phyloP scores from a whole-genome alignment of 805 yeast species.

The Lipomyces sp. region DNA sequence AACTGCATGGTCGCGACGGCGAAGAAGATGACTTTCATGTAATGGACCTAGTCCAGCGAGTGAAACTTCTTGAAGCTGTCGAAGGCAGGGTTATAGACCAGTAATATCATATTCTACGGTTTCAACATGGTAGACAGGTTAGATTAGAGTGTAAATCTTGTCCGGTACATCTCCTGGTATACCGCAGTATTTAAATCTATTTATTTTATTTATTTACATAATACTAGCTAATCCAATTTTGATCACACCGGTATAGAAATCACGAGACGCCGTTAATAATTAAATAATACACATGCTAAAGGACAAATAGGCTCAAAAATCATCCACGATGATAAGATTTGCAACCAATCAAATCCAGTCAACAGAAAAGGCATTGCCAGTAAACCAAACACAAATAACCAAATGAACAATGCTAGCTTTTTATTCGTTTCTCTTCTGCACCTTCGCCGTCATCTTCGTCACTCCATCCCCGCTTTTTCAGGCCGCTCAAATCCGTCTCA shows the following conservation, averaged over 20 bases:
- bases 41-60: conserved; percentile 21
- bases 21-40: conserved; percentile 26
- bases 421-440: conserved; percentile 19
- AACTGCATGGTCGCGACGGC: conserved; percentile 39
- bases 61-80: conserved; percentile 12
- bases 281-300: background rate
- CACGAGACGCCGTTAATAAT: background rate
- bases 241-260: background rate
- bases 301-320: background rate
- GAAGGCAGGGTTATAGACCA: conserved; percentile 3
- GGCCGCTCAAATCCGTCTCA: background rate
- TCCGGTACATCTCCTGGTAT: background rate
- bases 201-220: conserved; percentile 7
- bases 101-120: no score
- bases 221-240: background rate
- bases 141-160: background rate
- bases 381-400: background rate
- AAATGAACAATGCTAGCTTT: background rate
- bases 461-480: conserved; percentile 20
- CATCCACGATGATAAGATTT: no score
- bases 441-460: conserved; percentile 10
- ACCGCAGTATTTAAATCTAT: background rate
- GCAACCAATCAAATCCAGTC: background rate
- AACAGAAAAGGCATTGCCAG: background rate
- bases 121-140: background rate